Evolutionary conservation across 768 basidiomycete genomes (phyloP).

Genomic region (Hypholoma sublateritium): DNA sequence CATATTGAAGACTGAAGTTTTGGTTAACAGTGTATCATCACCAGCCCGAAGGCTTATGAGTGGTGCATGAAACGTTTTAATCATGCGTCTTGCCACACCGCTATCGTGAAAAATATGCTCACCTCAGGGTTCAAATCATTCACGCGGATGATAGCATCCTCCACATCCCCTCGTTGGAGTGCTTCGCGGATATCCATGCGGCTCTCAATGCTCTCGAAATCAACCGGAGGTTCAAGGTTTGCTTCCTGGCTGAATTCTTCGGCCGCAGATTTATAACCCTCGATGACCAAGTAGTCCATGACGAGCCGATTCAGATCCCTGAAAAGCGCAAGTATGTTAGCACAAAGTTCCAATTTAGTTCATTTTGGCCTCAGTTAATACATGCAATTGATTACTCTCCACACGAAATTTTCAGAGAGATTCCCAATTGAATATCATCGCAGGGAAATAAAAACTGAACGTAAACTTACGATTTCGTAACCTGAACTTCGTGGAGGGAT

Average conservation of each 20-base stretch:
- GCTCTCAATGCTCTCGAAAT: constrained; percentile 91
- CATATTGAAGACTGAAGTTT: constrained; percentile 99
- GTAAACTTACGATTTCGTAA: constrained; percentile 84
- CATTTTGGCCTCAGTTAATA: constrained; percentile 73
- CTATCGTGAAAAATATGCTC: constrained; percentile 31
- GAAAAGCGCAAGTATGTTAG: constrained; percentile 19
- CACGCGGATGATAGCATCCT: constrained; percentile 91
- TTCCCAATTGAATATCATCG: constrained; percentile 92
- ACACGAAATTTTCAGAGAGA: constrained; percentile 86
- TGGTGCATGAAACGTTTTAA: constrained; percentile 98
- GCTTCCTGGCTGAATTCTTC: constrained; percentile 94
- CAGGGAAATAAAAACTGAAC: constrained; percentile 23
- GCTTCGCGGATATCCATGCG: constrained; percentile 94
- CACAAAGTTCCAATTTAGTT: constrained; percentile 14
- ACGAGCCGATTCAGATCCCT: constrained; percentile 94
- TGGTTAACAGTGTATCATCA: constrained; percentile 77
- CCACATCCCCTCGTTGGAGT: constrained; percentile 90
- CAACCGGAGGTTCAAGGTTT: constrained; percentile 70
- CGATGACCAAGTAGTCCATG: constrained; percentile 97
- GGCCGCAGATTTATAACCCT: constrained; percentile 95
- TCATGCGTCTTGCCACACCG: constrained; percentile 47
- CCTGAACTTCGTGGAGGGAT: constrained; percentile 76
- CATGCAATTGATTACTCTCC: constrained; percentile 79
- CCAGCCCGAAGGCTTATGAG: constrained; percentile 79
- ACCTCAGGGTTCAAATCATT: constrained; percentile 98